A percentile compares a stretch with the other conserved stretches of the same genome.
Evolutionary conservation across 352 stramenopile genomes (phyloP).

Genomic region (Globisporangium sylvaticum): DNA sequence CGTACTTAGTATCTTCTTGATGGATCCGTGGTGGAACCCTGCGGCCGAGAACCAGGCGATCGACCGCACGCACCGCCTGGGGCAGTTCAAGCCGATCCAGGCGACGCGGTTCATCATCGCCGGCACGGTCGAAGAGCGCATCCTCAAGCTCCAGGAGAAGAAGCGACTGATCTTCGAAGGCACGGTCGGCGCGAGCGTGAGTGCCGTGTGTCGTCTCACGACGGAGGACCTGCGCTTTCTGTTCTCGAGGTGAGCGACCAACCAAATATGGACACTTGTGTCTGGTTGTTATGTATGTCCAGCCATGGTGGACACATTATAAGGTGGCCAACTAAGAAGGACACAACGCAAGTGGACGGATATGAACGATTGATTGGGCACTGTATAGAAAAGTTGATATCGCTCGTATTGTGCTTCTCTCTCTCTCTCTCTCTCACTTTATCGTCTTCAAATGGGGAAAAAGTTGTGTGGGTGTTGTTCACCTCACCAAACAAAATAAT

Average conservation of each 20-base stretch:
- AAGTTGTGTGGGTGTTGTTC: not conserved
- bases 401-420: not conserved
- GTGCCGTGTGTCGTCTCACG: constrained; percentile 87
- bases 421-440: not conserved
- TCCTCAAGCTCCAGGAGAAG: constrained; percentile 95
- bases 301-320: not conserved
- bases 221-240: constrained; percentile 93
- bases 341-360: not conserved
- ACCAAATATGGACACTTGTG: not conserved
- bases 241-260: constrained; percentile 52
- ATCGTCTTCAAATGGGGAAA: not conserved
- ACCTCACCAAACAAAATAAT: not conserved
- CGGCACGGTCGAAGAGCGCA: constrained; percentile 97
- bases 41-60: constrained; percentile 94
- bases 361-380: not conserved
- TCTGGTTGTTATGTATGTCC: not conserved
- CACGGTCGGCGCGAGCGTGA: constrained; percentile 93
- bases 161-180: constrained; percentile 98
- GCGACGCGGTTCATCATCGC: constrained; percentile 97
- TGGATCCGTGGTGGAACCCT: constrained; percentile 99
- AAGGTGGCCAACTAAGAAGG: not conserved
- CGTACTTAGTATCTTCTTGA: constrained; percentile 89
- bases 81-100: constrained; percentile 96
- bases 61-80: constrained; percentile 96
- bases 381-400: not conserved